Percentiles rank a stretch among this genome's conserved stretches.
Evolutionary conservation across 441 rosid genomes (phyloP).

Genomic region (Populus tomentosa): DNA sequence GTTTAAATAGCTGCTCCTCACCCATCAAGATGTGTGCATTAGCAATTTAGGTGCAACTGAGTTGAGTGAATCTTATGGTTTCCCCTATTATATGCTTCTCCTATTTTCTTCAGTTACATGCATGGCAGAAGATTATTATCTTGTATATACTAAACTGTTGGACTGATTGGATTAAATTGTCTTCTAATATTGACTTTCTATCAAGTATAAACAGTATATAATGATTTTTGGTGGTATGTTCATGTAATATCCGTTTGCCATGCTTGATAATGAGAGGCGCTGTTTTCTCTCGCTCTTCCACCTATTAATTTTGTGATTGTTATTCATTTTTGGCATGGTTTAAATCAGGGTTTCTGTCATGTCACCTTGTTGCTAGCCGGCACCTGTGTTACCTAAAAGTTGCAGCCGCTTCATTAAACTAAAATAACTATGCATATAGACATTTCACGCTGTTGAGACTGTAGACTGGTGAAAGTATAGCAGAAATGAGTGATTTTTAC

Average conservation of each 20-base stretch:
- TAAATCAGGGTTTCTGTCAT: neutral
- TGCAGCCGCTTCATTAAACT: neutral
- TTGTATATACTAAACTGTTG: too few species aligned
- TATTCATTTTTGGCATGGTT: neutral
- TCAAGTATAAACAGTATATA: too few species aligned
- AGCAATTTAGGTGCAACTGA: too few species aligned
- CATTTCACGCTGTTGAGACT: neutral
- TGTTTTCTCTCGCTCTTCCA: neutral
- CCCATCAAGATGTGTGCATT: neutral
- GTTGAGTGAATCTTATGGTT: too few species aligned
- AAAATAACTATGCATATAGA: neutral
- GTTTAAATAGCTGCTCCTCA: neutral
- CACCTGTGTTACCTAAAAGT: neutral
- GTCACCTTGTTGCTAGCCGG: neutral
- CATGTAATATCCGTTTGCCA: neutral
- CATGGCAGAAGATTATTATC: too few species aligned
- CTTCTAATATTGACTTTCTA: too few species aligned
- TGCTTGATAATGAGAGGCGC: neutral
- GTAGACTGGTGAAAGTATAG: neutral
- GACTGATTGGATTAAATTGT: too few species aligned
- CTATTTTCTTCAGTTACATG: too few species aligned
- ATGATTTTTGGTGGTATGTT: too few species aligned
- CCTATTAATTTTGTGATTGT: neutral
- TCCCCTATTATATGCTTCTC: too few species aligned
- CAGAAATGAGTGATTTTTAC: neutral